Percentiles rank a stretch among this genome's conserved stretches.
phyloP scores from a whole-genome alignment of 2,329 filamentous ascomycete species.

The Fusarium sp. region DNA sequence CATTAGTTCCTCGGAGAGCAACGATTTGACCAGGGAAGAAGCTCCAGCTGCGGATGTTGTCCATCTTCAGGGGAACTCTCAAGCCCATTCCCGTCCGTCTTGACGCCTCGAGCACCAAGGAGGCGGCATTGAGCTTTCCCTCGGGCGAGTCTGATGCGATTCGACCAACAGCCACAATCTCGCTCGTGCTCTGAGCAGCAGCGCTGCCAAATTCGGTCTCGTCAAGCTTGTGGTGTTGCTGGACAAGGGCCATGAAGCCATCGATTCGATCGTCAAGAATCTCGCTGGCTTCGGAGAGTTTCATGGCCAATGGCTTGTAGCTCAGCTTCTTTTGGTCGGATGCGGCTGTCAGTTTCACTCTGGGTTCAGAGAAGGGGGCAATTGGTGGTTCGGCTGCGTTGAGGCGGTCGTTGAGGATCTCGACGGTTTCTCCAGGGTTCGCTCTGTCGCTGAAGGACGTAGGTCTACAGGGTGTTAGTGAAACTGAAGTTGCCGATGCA shows the following conservation, averaged over 20 bases:
- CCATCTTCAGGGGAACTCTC: slow-evolving; percentile 82
- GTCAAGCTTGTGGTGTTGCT: slow-evolving; percentile 79
- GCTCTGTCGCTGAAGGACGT: slow-evolving; percentile 75
- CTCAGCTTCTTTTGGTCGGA: slow-evolving; percentile 90
- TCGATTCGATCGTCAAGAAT: slow-evolving; percentile 96
- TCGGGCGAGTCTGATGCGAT: slow-evolving; percentile 90
- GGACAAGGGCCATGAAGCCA: slow-evolving; percentile 80
- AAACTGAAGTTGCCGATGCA: too few species aligned
- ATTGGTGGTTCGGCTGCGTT: slow-evolving; percentile 73
- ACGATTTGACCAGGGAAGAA: slow-evolving; percentile 97
- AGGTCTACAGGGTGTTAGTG: slow-evolving; percentile 36
- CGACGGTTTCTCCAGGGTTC: slow-evolving; percentile 83
- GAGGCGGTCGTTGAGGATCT: slow-evolving; percentile 84
- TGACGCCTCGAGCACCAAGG: slow-evolving; percentile 88
- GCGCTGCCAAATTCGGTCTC: slow-evolving; percentile 88
- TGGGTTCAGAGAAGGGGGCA: slow-evolving; percentile 76
- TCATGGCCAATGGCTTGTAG: slow-evolving; percentile 96
- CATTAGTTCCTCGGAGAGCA: slow-evolving; percentile 86
- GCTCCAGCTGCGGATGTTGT: slow-evolving; percentile 74
- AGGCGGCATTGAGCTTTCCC: slow-evolving; percentile 86
- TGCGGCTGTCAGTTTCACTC: slow-evolving; percentile 85
- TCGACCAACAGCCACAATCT: slow-evolving; percentile 89
- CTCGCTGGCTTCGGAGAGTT: slow-evolving; percentile 89
- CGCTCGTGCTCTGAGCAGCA: slow-evolving; percentile 82
- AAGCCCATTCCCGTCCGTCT: slow-evolving; percentile 84